Percentiles rank a stretch among this genome's conserved stretches.
phyloP scores from a whole-genome alignment of 2,329 filamentous ascomycete genomes.

The Hypoxylon sp. region DNA sequence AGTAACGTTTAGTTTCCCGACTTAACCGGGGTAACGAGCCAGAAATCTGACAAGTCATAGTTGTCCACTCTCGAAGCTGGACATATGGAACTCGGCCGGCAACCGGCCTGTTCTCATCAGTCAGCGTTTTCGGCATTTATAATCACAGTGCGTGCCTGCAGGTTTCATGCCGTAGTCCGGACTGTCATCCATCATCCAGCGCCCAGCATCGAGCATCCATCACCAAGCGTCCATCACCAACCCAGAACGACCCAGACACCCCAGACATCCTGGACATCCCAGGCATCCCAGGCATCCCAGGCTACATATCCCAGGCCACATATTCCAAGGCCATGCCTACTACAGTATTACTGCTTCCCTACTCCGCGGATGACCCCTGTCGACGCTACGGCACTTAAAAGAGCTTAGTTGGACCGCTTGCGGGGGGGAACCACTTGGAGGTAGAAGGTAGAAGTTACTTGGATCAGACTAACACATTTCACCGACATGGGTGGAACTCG shows the following conservation, averaged over 20 bases:
- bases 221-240: constrained; percentile 12
- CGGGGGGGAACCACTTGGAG: constrained; percentile 23
- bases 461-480: constrained; percentile 17
- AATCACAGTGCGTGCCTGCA: constrained; percentile 38
- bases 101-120: constrained; percentile 9
- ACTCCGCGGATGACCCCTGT: constrained; percentile 34
- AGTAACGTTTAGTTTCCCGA: constrained; percentile 25
- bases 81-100: constrained; percentile 17
- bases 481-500: constrained; percentile 18
- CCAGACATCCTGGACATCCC: no score
- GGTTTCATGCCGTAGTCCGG: constrained; percentile 37
- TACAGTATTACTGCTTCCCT: constrained; percentile 8
- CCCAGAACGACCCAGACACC: no score
- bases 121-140: constrained; percentile 40
- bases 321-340: neutral
- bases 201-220: constrained; percentile 9
- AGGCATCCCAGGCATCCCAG: no score
- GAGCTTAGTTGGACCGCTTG: constrained; percentile 44
- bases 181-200: constrained; percentile 15
- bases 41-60: constrained; percentile 24
- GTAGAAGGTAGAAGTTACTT: constrained; percentile 27
- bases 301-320: constrained; percentile 3
- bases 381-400: constrained; percentile 44
- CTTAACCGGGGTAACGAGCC: constrained; percentile 25
- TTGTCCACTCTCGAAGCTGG: constrained; percentile 3